A percentile compares a stretch with the other conserved stretches of the same genome.
phyloP scores from a whole-genome alignment of 495 filamentous ascomycete species.

The Thermothielavioides terrestris region DNA sequence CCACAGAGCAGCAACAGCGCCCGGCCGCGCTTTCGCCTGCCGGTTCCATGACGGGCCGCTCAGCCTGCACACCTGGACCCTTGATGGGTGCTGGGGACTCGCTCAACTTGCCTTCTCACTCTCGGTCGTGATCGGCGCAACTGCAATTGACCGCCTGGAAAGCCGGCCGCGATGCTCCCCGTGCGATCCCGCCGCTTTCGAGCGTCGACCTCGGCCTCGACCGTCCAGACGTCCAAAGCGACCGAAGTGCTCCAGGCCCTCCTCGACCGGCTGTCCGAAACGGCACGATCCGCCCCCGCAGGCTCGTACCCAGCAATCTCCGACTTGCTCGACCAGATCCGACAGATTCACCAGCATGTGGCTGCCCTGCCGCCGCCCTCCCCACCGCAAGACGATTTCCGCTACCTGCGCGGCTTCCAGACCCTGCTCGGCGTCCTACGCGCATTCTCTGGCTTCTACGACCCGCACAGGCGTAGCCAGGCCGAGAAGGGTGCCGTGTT shows the following conservation, averaged over 20 bases:
- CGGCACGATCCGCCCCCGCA: constrained; percentile 10
- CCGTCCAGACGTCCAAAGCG: constrained; percentile 46
- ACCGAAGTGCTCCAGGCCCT: constrained; percentile 52
- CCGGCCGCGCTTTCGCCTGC: neutral
- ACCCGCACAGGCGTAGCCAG: constrained; percentile 48
- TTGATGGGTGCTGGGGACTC: constrained; percentile 22
- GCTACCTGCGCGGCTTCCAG: constrained; percentile 73
- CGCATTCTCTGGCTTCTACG: constrained; percentile 63
- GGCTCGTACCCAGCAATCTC: constrained; percentile 36
- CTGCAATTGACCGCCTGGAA: neutral
- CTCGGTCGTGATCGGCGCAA: no score
- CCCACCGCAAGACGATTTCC: constrained; percentile 65
- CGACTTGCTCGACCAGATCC: constrained; percentile 31
- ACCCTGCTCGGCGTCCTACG: constrained; percentile 57
- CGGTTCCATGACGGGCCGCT: constrained; percentile 20
- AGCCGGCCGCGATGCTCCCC: constrained; percentile 32
- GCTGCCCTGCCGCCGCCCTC: constrained; percentile 37
- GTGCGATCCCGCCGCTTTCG: constrained; percentile 46
- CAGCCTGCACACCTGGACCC: constrained; percentile 16
- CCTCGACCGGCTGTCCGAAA: constrained; percentile 44
- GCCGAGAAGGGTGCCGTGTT: constrained; percentile 55
- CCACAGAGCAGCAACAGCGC: neutral
- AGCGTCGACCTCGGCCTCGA: constrained; percentile 54
- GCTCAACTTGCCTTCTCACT: constrained; percentile 1
- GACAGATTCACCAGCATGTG: constrained; percentile 40